Percentiles rank a stretch among this genome's conserved stretches.
Conservation (phyloP, 2,329 filamentous ascomycete genomes). For the Akanthomyces dipterigenus region DNA sequence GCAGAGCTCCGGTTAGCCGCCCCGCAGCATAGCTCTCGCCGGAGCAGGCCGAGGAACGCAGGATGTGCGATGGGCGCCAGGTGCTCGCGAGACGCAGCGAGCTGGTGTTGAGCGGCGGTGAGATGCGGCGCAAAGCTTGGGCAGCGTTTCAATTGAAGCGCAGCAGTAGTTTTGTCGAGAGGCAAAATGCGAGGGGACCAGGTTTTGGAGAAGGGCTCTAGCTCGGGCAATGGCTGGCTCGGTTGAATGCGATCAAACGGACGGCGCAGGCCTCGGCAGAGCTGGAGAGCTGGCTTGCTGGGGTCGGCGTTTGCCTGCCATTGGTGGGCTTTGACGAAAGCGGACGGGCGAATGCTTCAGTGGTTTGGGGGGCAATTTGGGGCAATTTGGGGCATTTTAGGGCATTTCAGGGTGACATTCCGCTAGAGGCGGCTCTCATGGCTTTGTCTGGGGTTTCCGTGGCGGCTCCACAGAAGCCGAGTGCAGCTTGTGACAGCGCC, state of each 20-base stretch:
- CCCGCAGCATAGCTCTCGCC: slow-evolving; percentile 11
- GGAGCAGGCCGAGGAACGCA: slow-evolving; percentile 9
- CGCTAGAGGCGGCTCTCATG: not conserved
- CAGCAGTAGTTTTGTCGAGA: not conserved
- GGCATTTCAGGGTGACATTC: not conserved
- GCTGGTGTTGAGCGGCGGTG: not conserved
- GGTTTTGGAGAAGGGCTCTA: not conserved
- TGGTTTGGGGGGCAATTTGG: not conserved
- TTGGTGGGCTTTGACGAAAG: not conserved
- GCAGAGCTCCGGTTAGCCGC: slow-evolving; percentile 9
- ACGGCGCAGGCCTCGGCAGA: slow-evolving; percentile 4
- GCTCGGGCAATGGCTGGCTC: slow-evolving; percentile 1
- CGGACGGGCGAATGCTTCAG: not conserved
- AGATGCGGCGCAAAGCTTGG: not conserved
- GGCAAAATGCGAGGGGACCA: not conserved
- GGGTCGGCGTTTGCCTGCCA: not conserved
- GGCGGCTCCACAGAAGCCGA: not conserved
- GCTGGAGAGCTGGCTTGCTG: not conserved
- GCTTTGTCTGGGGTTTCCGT: not conserved
- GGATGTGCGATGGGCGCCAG: not conserved
- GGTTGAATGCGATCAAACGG: slow-evolving; percentile 9
- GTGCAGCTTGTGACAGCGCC: not conserved
- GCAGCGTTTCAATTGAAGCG: not conserved
- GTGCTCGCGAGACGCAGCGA: not conserved
- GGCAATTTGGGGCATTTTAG: not conserved